Base-by-base conservation (phyloP, 2,329 filamentous ascomycete genomes). In the Tympanopsis confertula region DNA sequence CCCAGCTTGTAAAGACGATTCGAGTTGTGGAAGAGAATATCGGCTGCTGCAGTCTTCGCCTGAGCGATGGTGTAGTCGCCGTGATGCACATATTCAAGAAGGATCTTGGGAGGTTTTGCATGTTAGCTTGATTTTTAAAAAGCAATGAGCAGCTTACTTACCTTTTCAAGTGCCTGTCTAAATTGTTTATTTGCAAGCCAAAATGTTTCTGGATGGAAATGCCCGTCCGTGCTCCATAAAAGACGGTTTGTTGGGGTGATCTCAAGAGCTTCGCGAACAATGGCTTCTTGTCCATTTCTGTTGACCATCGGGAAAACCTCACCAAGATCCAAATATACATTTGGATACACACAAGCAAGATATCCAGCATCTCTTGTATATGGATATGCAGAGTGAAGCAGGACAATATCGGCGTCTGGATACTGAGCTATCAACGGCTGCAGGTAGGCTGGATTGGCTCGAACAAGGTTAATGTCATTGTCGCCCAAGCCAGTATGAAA, bases 271-370 rank as follows among this genome's bases (percentile, higher is more conserved):
- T 78, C 64, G 36, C 71, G 65, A n/a, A 80, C 42, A 4, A 77
- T 65, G 0, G 60, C 58, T 41, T 69, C 63, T 47, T 80, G 71
- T 0, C 71, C 75, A 45, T 77, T 66, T 43, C 71, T 61, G 40
- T 71, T 77, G 32, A 78, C 58, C 68, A 73, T 74, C 0, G 74
- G 74, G 39, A 78, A 79, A 3, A 78, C 69, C 47, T 75, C 69
- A 2, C 75, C 74, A 19, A 79, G 60, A 47, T 79, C 74, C 7
- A 79, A 61, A 47, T 73, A 78, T 10, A 69, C 68, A 49, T 79
- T 77, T 19, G 64, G 59, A 50, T 74, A 79, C 2, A 69, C 65
- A 2, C 65, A 69, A 4, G 74, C 71, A 7, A 79, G 61, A 47
- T 78, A 79, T 1, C 73, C 74, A 7, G 73, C 74, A 49, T 78